Evolutionary conservation across 2,329 filamentous ascomycete genomes (phyloP).

Genomic region (Emydomyces testavorans): DNA sequence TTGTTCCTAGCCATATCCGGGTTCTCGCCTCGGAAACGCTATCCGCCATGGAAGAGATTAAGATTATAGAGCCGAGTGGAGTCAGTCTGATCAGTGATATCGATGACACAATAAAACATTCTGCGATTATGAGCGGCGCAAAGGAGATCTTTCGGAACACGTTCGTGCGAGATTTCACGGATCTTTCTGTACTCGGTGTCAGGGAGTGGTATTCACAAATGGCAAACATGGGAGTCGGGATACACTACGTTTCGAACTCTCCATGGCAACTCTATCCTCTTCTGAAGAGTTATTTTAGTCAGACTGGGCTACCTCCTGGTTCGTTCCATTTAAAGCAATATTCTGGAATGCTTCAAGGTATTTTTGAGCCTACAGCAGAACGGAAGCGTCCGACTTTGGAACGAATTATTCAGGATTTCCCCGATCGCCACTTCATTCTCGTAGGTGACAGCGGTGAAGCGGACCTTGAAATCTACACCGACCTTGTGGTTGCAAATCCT

Average conservation of each 20-base stretch:
- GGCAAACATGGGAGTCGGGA: slow-evolving; percentile 65
- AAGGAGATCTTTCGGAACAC: slow-evolving; percentile 94
- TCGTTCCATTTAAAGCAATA: slow-evolving; percentile 96
- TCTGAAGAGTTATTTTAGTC: slow-evolving; percentile 69
- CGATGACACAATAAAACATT: slow-evolving; percentile 94
- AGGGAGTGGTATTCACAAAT: slow-evolving; percentile 77
- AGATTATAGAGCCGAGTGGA: slow-evolving; percentile 63
- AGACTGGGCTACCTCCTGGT: slow-evolving; percentile 68
- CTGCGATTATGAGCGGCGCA: slow-evolving; percentile 74
- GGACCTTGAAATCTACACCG: slow-evolving; percentile 92
- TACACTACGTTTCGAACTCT: slow-evolving; percentile 98
- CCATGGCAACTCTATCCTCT: slow-evolving; percentile 96
- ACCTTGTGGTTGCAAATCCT: slow-evolving; percentile 74
- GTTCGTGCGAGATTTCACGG: slow-evolving; percentile 73
- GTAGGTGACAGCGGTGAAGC: slow-evolving; percentile 95
- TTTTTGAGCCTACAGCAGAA: slow-evolving; percentile 94
- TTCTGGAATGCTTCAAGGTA: slow-evolving; percentile 90
- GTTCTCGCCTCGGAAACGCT: slow-evolving; percentile 77
- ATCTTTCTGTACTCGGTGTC: slow-evolving; percentile 76
- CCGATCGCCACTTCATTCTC: slow-evolving; percentile 74
- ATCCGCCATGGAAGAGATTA: slow-evolving; percentile 66
- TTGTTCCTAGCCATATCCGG: slow-evolving; percentile 78
- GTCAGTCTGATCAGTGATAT: slow-evolving; percentile 95
- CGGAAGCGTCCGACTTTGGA: slow-evolving; percentile 82
- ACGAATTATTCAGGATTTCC: slow-evolving; percentile 78